Conservation (phyloP, 2,329 filamentous ascomycete genomes). For the Bertia moriformis region DNA sequence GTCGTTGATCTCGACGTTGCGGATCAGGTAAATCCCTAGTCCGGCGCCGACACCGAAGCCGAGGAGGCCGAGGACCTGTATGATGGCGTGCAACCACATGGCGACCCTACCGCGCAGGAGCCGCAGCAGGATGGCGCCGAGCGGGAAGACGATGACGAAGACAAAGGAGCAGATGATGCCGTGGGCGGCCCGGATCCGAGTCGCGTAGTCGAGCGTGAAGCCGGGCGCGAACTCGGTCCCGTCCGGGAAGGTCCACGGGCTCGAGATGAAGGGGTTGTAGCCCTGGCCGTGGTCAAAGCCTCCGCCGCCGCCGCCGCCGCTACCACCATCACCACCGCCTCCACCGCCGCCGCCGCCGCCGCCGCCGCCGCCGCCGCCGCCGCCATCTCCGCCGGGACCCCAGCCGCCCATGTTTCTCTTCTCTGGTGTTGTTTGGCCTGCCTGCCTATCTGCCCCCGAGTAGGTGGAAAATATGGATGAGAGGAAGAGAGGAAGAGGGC, state of each 20-base stretch:
- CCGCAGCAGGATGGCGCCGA: slow-evolving; percentile 26
- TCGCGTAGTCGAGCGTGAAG: slow-evolving; percentile 13
- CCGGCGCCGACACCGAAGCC: slow-evolving; percentile 22
- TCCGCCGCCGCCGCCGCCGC: slow-evolving; percentile 1
- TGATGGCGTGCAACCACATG: slow-evolving; percentile 20
- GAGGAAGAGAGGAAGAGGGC: too few species aligned
- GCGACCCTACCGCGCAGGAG: slow-evolving; percentile 17
- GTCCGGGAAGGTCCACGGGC: too few species aligned
- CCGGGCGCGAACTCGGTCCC: slow-evolving; percentile 9
- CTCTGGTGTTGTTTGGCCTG: too few species aligned
- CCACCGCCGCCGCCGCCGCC: too few species aligned
- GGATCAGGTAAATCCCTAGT: slow-evolving; percentile 25
- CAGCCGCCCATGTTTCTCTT: too few species aligned
- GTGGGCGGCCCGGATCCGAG: slow-evolving; percentile 19
- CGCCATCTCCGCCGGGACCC: too few species aligned
- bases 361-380: too few species aligned
- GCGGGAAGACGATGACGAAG: slow-evolving; percentile 26
- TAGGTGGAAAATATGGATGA: too few species aligned
- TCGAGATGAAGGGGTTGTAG: too few species aligned
- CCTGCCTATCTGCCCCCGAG: too few species aligned
- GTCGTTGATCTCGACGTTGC: slow-evolving; percentile 2
- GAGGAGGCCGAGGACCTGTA: slow-evolving; percentile 20
- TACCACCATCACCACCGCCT: too few species aligned
- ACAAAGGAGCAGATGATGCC: slow-evolving; percentile 23
- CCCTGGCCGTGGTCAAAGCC: too few species aligned